Percentiles rank a stretch among this genome's conserved stretches.
These are phyloP conservation scores for Quercus mongolica DNA, from an alignment of 306 rosid genomes.

Conservation along the genomic window DNA sequence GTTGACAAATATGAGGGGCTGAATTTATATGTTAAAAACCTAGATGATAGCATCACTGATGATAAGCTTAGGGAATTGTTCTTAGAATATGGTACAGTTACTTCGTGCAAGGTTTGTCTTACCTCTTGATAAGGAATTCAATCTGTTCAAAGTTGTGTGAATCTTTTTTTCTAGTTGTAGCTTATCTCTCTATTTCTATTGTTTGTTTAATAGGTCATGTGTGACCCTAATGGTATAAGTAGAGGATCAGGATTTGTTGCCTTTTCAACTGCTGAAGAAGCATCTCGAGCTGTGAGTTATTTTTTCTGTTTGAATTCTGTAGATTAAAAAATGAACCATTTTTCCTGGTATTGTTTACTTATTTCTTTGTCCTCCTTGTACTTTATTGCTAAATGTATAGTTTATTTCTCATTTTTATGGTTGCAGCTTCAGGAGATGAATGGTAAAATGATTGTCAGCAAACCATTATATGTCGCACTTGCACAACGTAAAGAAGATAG, in stretches of 20 bases:
- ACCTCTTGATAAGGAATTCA: neutral
- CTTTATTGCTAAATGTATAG: neutral
- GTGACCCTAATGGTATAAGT: conserved; percentile 54
- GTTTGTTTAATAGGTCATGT: conserved; percentile 41
- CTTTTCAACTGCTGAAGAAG: conserved; percentile 69
- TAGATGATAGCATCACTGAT: conserved; percentile 63
- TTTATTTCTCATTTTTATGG: neutral
- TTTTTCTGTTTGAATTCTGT: neutral
- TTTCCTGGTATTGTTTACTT: neutral
- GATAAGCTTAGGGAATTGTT: conserved; percentile 62
- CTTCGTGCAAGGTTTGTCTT: conserved; percentile 57
- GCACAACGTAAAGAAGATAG: conserved; percentile 73
- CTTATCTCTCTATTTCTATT: neutral
- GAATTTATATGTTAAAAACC: conserved; percentile 68
- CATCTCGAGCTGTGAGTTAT: conserved; percentile 59
- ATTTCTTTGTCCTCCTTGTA: neutral
- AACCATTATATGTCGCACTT: conserved; percentile 69
- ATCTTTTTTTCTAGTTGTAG: neutral
- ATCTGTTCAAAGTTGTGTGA: neutral
- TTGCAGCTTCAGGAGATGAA: conserved; percentile 64
- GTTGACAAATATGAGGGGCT: conserved; percentile 56
- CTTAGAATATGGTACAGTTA: conserved; percentile 46
- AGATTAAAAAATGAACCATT: neutral
- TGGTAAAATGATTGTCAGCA: conserved; percentile 56
- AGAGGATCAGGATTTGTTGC: conserved; percentile 71